phyloP scores from a whole-genome alignment of 768 basidiomycete species.

The Artomyces pyxidatus region DNA sequence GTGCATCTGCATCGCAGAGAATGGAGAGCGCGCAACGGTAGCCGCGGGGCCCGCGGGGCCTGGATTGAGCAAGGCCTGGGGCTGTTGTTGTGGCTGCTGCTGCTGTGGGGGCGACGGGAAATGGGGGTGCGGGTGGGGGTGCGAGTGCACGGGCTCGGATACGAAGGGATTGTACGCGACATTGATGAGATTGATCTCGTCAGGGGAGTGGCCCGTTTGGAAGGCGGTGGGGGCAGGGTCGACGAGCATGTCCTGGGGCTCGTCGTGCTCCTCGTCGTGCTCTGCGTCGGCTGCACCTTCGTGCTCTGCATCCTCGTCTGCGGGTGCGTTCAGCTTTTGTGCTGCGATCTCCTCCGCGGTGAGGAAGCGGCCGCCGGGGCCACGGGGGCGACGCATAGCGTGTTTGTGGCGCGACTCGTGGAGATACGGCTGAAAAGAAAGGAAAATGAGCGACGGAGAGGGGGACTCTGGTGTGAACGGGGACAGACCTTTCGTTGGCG shows the following conservation, averaged over 20 bases:
- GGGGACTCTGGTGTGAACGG: conserved; percentile 1
- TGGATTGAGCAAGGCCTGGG: not conserved
- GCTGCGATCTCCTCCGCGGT: conserved; percentile 93
- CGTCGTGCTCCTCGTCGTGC: conserved; percentile 41
- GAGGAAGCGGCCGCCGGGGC: conserved; percentile 95
- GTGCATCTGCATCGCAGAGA: conserved; percentile 57
- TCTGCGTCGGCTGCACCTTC: conserved; percentile 28
- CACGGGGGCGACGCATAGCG: conserved; percentile 94
- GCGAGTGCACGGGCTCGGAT: no score
- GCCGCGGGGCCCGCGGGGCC: conserved; percentile 1
- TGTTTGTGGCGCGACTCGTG: conserved; percentile 98
- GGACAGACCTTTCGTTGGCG: conserved; percentile 78
- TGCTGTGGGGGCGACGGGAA: conserved; percentile 10
- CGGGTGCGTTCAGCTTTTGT: conserved; percentile 43
- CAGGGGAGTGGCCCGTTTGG: conserved; percentile 15
- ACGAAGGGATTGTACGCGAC: conserved; percentile 1
- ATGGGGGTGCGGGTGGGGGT: conserved; percentile 4
- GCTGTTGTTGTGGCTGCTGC: conserved; percentile 2
- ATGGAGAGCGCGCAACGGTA: conserved; percentile 42
- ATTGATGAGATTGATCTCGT: conserved; percentile 5
- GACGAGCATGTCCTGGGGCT: conserved; percentile 14
- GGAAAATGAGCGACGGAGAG: conserved; percentile 6
- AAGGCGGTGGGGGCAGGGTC: conserved; percentile 11
- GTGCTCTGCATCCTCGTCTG: conserved; percentile 27
- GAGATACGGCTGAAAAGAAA: conserved; percentile 71